Conservation (phyloP, 2,329 filamentous ascomycete genomes). For the Talaromyces sp. region DNA sequence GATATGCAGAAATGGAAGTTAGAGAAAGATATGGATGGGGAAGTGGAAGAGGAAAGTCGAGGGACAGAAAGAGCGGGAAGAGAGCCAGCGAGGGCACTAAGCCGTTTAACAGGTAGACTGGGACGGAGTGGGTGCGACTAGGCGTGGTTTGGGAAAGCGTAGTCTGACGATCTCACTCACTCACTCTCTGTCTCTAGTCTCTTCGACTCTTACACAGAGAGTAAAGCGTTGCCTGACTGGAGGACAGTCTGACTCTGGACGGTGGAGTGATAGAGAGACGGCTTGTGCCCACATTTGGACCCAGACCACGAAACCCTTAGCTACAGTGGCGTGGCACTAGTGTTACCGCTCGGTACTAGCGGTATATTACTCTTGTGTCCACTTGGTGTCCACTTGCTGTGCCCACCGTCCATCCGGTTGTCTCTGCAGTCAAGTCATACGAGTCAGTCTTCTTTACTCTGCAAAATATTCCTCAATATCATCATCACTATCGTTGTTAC, state of each 20-base stretch:
- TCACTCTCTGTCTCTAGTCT: background rate
- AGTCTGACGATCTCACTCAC: background rate
- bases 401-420: background rate
- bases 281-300: background rate
- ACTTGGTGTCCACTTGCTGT: background rate
- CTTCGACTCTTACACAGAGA: background rate
- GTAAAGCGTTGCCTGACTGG: constrained; percentile 4
- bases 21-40: constrained; percentile 19
- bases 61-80: constrained; percentile 12
- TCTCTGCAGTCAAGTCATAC: background rate
- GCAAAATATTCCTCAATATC: no score
- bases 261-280: constrained; percentile 7
- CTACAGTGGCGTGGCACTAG: background rate
- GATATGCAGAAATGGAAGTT: constrained; percentile 24
- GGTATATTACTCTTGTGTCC: background rate
- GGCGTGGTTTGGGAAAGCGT: background rate
- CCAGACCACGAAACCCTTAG: background rate
- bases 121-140: background rate
- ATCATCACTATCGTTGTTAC: no score
- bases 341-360: background rate
- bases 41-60: constrained; percentile 22
- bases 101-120: background rate
- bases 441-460: background rate
- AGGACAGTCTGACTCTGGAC: constrained; percentile 11
- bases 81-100: constrained; percentile 8